These are phyloP conservation scores for Porodaedalea pini DNA, from an alignment of 1,284 basidiomycete genomes.

Conservation along the genomic window DNA sequence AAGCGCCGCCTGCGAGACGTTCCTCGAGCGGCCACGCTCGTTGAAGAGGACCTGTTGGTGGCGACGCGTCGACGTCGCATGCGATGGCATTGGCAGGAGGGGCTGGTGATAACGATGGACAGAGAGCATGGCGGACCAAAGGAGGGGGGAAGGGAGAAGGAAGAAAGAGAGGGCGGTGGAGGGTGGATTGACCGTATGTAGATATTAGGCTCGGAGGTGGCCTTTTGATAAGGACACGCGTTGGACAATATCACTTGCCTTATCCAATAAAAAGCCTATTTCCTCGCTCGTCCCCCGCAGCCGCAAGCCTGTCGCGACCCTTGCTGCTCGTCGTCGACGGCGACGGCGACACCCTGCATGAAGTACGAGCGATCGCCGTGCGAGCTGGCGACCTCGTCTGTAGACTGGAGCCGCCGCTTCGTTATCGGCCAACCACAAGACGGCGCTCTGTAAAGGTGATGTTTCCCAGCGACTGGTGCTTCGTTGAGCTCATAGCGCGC, in stretches of 20 bases:
- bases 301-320: too few relatives aligned
- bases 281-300: not conserved
- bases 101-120: conserved; percentile 6
- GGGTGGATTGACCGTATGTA: not conserved
- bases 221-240: not conserved
- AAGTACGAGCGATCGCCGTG: too few relatives aligned
- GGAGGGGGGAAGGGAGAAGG: not conserved
- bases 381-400: not conserved
- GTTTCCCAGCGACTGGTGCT: conserved; percentile 2
- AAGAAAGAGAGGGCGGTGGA: not conserved
- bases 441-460: not conserved
- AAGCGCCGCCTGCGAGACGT: conserved; percentile 44
- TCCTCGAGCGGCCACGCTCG: conserved; percentile 46
- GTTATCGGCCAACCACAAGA: conserved; percentile 4
- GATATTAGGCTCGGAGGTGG: not conserved
- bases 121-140: conserved; percentile 9
- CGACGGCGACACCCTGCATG: too few relatives aligned
- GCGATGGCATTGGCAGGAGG: not conserved
- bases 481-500: not conserved
- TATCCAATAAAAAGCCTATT: not conserved
- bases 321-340: too few relatives aligned
- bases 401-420: not conserved
- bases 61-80: conserved; percentile 7
- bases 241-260: not conserved
- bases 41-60: conserved; percentile 2